phyloP scores from a whole-genome alignment of 2,329 filamentous ascomycete species.

The Hymenoscyphus fructigenus region DNA sequence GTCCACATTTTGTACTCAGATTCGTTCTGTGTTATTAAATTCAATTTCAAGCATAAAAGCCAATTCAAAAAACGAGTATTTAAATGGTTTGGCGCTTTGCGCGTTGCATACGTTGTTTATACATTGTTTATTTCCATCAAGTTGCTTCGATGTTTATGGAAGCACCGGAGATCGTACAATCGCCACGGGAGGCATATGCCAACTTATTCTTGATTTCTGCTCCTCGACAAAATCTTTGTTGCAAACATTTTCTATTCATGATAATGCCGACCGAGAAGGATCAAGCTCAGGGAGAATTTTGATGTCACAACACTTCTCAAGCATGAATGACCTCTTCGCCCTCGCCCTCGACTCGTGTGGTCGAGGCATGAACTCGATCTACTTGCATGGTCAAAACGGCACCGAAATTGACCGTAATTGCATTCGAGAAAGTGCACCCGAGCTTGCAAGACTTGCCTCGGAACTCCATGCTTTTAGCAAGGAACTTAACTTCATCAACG shows the following conservation, averaged over 20 bases:
- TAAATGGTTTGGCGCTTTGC: not conserved
- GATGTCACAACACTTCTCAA: conserved; percentile 10
- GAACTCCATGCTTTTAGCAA: conserved; percentile 11
- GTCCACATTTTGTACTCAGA: not conserved
- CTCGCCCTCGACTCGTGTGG: conserved; percentile 9
- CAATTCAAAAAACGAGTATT: conserved; percentile 1
- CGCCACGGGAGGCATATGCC: not conserved
- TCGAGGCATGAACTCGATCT: conserved; percentile 11
- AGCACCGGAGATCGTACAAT: not conserved
- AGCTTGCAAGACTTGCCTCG: conserved; percentile 5
- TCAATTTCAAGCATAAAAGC: conserved; percentile 2
- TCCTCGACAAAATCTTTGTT: conserved; percentile 7
- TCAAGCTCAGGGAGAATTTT: conserved; percentile 2
- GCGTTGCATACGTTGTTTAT: conserved; percentile 12
- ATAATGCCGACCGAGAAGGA: not conserved
- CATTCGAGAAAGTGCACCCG: conserved; percentile 6
- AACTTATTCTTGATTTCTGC: conserved; percentile 10
- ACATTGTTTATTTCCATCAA: not conserved
- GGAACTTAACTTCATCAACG: conserved; percentile 8
- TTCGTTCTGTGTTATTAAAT: conserved; percentile 3
- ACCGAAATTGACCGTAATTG: conserved; percentile 7
- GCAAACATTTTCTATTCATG: not conserved
- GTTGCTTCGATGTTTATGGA: not conserved
- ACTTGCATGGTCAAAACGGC: conserved; percentile 9
- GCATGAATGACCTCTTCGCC: conserved; percentile 10